Conservation (phyloP, 768 basidiomycete species). For the Tylopilus intermedius region DNA sequence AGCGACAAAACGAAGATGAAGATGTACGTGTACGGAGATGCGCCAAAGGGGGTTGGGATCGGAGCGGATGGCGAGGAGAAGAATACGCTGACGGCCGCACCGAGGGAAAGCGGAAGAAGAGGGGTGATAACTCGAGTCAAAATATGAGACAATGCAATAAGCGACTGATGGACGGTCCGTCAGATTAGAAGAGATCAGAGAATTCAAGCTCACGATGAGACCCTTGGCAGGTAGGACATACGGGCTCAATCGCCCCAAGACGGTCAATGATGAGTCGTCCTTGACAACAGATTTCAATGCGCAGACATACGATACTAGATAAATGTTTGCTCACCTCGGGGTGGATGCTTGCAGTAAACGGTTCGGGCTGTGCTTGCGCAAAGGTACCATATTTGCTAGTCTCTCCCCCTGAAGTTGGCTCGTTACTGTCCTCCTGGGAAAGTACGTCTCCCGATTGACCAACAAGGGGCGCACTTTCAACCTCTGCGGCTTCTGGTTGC, state of each 20-base stretch:
- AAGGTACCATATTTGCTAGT: constrained; percentile 76
- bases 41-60: constrained; percentile 22
- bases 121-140: constrained; percentile 75
- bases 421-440: constrained; percentile 44
- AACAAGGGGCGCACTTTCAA: constrained; percentile 25
- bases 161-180: constrained; percentile 34
- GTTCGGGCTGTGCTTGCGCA: constrained; percentile 25
- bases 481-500: constrained; percentile 16
- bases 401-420: constrained; percentile 30
- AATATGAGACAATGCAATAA: constrained; percentile 68
- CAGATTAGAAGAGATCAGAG: neutral
- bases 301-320: neutral
- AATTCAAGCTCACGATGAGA: constrained; percentile 19
- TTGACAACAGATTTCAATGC: neutral
- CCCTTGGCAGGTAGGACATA: constrained; percentile 21
- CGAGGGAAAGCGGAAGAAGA: constrained; percentile 65
- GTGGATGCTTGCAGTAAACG: neutral
- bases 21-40: constrained; percentile 66
- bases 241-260: constrained; percentile 15
- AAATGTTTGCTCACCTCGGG: constrained; percentile 8
- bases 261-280: constrained; percentile 13
- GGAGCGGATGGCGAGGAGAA: constrained; percentile 15
- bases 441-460: constrained; percentile 48
- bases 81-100: constrained; percentile 32
- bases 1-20: constrained; percentile 63